Evolutionary conservation across 345 rosid species (phyloP).

Genomic region (Garcia nutans): DNA sequence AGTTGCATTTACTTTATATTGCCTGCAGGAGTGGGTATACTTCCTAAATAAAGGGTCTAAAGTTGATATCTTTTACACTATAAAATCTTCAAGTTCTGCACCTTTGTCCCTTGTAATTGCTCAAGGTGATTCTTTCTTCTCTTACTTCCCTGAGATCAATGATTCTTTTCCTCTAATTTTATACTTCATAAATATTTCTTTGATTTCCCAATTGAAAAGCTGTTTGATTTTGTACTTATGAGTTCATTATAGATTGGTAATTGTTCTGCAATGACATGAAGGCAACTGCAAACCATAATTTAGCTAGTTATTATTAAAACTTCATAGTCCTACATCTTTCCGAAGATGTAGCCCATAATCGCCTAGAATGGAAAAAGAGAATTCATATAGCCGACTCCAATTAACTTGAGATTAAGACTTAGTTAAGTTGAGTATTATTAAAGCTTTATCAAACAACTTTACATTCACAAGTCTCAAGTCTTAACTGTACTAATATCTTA

Average conservation of each 20-base stretch:
- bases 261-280: not conserved
- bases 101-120: constrained; percentile 56
- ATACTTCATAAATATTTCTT: too few relatives aligned
- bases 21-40: constrained; percentile 53
- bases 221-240: too few relatives aligned
- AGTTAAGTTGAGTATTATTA: too few relatives aligned
- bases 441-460: not conserved
- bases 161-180: not conserved
- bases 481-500: too few relatives aligned
- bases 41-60: constrained; percentile 54
- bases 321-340: too few relatives aligned
- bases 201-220: not conserved
- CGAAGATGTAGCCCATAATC: too few relatives aligned
- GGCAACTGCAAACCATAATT: not conserved
- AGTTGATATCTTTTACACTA: constrained; percentile 41
- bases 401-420: too few relatives aligned
- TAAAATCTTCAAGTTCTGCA: constrained; percentile 35
- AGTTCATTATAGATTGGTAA: not conserved
- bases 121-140: constrained; percentile 36
- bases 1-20: not conserved
- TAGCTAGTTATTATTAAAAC: too few relatives aligned
- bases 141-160: not conserved
- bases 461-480: not conserved
- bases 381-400: too few relatives aligned
- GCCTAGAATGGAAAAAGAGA: too few relatives aligned